A percentile compares a stretch with the other conserved stretches of the same genome.
These are phyloP conservation scores for Allantophomopsis cytisporea DNA, from an alignment of 2,329 filamentous ascomycete genomes.

Conservation along the genomic window DNA sequence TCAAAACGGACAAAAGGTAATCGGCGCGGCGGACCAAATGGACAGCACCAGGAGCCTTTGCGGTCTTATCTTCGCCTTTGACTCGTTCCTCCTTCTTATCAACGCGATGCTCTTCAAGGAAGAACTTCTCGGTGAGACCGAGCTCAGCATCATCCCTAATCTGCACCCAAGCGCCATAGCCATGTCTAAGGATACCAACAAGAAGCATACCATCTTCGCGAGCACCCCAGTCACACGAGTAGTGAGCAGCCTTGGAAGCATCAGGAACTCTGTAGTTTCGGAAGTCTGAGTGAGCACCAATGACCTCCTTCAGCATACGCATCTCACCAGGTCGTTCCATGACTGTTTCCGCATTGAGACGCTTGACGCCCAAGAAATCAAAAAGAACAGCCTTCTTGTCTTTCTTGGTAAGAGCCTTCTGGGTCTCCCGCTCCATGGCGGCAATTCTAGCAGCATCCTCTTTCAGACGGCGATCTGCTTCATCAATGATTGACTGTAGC, in stretches of 20 bases:
- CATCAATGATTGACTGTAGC: conserved; percentile 51
- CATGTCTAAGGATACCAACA: conserved; percentile 82
- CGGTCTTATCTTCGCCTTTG: conserved; percentile 54
- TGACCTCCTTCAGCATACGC: conserved; percentile 65
- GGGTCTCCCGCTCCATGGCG: conserved; percentile 53
- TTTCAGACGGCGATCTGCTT: conserved; percentile 59
- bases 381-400: conserved; percentile 96
- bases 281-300: conserved; percentile 54
- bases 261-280: conserved; percentile 77
- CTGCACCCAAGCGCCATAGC: conserved; percentile 88
- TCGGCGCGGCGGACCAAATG: conserved; percentile 91
- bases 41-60: conserved; percentile 91
- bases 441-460: conserved; percentile 55
- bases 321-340: conserved; percentile 85
- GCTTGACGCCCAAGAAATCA: conserved; percentile 85
- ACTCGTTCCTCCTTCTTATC: conserved; percentile 91
- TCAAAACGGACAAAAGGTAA: conserved; percentile 88
- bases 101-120: conserved; percentile 93
- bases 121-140: conserved; percentile 80
- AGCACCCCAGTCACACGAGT: conserved; percentile 83
- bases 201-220: conserved; percentile 96
- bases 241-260: conserved; percentile 83
- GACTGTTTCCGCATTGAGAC: conserved; percentile 90
- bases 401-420: conserved; percentile 84
- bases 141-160: conserved; percentile 88